A percentile compares a stretch with the other conserved stretches of the same genome.
Conservation (phyloP, 2,329 filamentous ascomycete species). For the Teratosphaeria viscida region DNA sequence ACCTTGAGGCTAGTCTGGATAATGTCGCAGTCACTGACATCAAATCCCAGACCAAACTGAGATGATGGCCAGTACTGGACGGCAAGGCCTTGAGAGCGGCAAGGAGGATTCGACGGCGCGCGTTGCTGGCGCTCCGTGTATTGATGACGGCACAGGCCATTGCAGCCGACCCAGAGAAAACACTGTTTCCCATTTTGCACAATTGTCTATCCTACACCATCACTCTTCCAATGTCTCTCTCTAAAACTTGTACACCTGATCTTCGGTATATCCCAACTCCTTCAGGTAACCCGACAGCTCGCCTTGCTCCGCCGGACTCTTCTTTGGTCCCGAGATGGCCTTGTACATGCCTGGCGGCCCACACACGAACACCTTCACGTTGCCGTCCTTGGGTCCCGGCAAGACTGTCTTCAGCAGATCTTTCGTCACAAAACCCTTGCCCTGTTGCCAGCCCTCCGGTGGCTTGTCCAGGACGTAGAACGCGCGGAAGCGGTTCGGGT, state of each 20-base stretch:
- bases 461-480: conserved; percentile 90
- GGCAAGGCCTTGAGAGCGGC: too few relatives aligned
- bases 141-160: background rate
- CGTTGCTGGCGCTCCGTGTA: background rate
- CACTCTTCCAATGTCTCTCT: background rate
- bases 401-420: conserved; percentile 90
- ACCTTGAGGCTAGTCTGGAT: too few relatives aligned
- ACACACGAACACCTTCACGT: conserved; percentile 95
- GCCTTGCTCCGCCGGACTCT: conserved; percentile 86
- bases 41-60: too few relatives aligned
- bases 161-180: background rate
- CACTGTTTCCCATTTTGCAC: background rate
- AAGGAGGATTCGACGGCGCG: background rate
- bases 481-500: conserved; percentile 86
- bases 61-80: too few relatives aligned
- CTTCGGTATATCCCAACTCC: conserved; percentile 72
- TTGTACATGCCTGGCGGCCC: conserved; percentile 91
- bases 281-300: conserved; percentile 73
- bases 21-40: too few relatives aligned
- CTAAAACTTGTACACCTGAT: conserved; percentile 96
- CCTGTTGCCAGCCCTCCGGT: conserved; percentile 64
- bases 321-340: conserved; percentile 79
- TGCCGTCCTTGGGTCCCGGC: conserved; percentile 80
- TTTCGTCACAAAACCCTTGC: conserved; percentile 75
- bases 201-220: background rate